Percentiles rank a stretch among this genome's conserved stretches.
phyloP scores from a whole-genome alignment of 2,329 filamentous ascomycete species.

The Xylariales sp. region DNA sequence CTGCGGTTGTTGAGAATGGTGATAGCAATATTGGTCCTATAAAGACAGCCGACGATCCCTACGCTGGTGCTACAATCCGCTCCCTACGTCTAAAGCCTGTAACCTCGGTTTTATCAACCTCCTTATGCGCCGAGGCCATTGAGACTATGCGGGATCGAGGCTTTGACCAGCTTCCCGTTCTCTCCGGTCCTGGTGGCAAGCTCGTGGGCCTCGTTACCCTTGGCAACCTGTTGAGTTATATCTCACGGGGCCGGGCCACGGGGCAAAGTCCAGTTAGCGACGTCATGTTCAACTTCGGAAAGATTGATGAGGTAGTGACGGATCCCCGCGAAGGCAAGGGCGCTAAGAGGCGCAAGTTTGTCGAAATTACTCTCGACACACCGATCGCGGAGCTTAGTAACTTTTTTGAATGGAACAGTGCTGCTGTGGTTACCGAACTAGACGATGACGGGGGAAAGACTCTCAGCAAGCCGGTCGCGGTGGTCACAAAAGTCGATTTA shows the following conservation, averaged over 20 bases:
- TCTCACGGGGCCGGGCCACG: constrained; percentile 83
- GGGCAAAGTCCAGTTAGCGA: constrained; percentile 79
- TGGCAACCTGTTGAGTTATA: constrained; percentile 91
- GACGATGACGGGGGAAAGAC: constrained; percentile 61
- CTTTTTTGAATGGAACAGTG: constrained; percentile 98
- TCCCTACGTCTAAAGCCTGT: constrained; percentile 92
- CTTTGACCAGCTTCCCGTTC: constrained; percentile 96
- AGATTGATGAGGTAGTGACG: constrained; percentile 89
- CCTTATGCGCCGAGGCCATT: constrained; percentile 85
- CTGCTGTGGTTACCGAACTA: constrained; percentile 90
- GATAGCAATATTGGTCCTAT: constrained; percentile 39
- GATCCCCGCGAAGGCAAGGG: constrained; percentile 70
- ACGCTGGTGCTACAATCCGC: constrained; percentile 81
- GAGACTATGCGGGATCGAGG: constrained; percentile 99
- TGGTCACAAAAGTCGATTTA: constrained; percentile 97
- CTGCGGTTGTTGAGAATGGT: constrained; percentile 52
- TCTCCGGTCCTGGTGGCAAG: constrained; percentile 73
- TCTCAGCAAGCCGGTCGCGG: constrained; percentile 82
- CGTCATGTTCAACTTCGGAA: constrained; percentile 97
- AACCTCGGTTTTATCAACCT: constrained; percentile 79
- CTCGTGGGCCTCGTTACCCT: constrained; percentile 94
- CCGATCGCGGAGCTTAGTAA: constrained; percentile 84
- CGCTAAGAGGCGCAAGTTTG: constrained; percentile 75
- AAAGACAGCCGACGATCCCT: constrained; percentile 69
- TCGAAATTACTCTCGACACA: constrained; percentile 94